Percentiles rank a stretch among this genome's conserved stretches.
Evolutionary conservation across 768 basidiomycete species (phyloP).

Genomic region (Calocera cornea): DNA sequence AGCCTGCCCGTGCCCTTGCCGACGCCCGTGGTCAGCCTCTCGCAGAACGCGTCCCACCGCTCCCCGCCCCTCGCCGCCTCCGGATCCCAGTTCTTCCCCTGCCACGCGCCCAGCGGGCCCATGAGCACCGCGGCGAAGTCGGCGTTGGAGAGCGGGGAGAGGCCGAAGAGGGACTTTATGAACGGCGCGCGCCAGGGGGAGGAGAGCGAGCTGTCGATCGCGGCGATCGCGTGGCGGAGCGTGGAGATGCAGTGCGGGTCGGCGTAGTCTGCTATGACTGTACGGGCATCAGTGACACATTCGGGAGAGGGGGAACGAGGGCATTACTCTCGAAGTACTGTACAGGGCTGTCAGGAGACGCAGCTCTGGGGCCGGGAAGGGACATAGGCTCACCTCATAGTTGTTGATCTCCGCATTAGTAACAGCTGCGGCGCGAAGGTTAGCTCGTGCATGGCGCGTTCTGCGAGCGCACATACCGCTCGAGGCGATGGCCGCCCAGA

Average conservation of each 20-base stretch:
- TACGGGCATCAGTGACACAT: neutral
- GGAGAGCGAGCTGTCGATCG: slow-evolving; percentile 50
- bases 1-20: slow-evolving; percentile 39
- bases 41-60: slow-evolving; percentile 37
- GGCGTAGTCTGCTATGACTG: slow-evolving; percentile 5
- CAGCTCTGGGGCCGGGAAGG: too few relatives aligned
- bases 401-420: slow-evolving; percentile 71
- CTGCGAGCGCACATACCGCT: slow-evolving; percentile 35
- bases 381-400: slow-evolving; percentile 38
- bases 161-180: slow-evolving; percentile 67
- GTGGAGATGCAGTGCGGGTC: slow-evolving; percentile 1
- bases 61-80: slow-evolving; percentile 37
- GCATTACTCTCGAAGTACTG: neutral
- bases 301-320: neutral
- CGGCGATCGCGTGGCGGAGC: slow-evolving; percentile 29
- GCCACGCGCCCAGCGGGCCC: slow-evolving; percentile 60
- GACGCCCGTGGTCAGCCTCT: slow-evolving; percentile 28
- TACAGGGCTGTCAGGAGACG: neutral
- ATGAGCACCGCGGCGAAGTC: slow-evolving; percentile 66
- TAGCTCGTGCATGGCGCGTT: too few relatives aligned
- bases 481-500: slow-evolving; percentile 78
- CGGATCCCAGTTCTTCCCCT: slow-evolving; percentile 79
- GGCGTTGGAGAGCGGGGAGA: slow-evolving; percentile 46
- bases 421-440: slow-evolving; percentile 37
- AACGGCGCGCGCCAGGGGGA: slow-evolving; percentile 32